These are phyloP conservation scores for Microbotryomycetes sp. DNA, from an alignment of 1,284 basidiomycete genomes.

Conservation along the genomic window DNA sequence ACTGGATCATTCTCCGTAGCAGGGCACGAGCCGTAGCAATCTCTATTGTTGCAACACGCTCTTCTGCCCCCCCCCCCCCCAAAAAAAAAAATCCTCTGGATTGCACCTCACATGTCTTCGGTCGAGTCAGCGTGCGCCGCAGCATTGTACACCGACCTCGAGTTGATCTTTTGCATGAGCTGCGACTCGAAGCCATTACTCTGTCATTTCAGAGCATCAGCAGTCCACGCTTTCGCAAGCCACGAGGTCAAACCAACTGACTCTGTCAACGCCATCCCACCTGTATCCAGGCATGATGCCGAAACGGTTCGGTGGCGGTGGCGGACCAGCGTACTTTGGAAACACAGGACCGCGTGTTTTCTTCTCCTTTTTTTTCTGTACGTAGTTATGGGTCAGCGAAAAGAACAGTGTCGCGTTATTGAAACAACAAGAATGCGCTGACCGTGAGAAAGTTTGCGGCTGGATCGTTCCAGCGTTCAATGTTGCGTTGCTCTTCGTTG, in stretches of 20 bases:
- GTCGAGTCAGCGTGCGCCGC: conserved; percentile 21
- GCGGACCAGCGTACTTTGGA: conserved; percentile 79
- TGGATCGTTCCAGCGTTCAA: conserved; percentile 88
- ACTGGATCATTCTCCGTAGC: too few species aligned
- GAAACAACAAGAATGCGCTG: conserved; percentile 41
- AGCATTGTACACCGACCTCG: conserved; percentile 18
- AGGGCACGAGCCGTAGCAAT: too few species aligned
- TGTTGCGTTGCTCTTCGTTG: conserved; percentile 70
- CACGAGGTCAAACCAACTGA: conserved; percentile 51
- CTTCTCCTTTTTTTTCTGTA: conserved; percentile 51
- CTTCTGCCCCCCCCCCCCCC: too few species aligned
- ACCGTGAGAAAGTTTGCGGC: conserved; percentile 87
- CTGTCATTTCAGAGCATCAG: conserved; percentile 44
- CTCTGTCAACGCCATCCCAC: conserved; percentile 70
- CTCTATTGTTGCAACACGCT: too few species aligned
- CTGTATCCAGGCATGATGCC: conserved; percentile 89
- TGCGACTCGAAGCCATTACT: conserved; percentile 95
- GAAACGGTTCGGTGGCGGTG: conserved; percentile 88
- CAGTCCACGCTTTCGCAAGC: neutral
- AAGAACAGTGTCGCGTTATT: conserved; percentile 7
- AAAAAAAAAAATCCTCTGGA: too few species aligned
- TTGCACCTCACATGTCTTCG: conserved; percentile 29
- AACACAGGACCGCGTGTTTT: conserved; percentile 30
- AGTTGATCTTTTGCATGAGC: conserved; percentile 61
- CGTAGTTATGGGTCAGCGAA: neutral